Conservation (phyloP, 768 basidiomycete genomes). For the Collybia sordida region DNA sequence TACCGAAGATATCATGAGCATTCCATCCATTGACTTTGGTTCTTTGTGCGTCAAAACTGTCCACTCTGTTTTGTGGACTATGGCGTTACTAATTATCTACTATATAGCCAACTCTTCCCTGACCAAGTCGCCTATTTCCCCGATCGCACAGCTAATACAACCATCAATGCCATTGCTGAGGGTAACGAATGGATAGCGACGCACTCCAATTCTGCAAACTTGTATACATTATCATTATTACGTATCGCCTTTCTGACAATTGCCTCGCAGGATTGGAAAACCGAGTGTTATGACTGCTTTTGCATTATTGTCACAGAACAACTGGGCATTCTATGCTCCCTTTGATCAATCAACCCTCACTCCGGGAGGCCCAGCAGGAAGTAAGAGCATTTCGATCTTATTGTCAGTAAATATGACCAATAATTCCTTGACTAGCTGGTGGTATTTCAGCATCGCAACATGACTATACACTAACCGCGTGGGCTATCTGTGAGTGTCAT, state of each 20-base stretch:
- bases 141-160: neutral
- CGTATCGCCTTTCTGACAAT: neutral
- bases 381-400: conserved; percentile 7
- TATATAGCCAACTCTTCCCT: neutral
- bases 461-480: conserved; percentile 23
- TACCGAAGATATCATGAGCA: conserved; percentile 32
- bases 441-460: conserved; percentile 19
- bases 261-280: conserved; percentile 26
- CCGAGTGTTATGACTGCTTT: conserved; percentile 27
- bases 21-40: conserved; percentile 31
- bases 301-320: conserved; percentile 27
- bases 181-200: neutral
- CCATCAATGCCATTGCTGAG: neutral
- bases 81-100: too few species aligned
- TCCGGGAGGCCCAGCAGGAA: conserved; percentile 17
- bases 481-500: conserved; percentile 14
- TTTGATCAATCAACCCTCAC: conserved; percentile 23
- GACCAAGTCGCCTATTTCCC: neutral
- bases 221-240: neutral
- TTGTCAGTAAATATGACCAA: too few species aligned
- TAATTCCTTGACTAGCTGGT: neutral
- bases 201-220: neutral
- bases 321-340: conserved; percentile 24
- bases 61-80: too few species aligned
- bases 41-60: conserved; percentile 30